Evolutionary conservation across 2,329 filamentous ascomycete species (phyloP).

Genomic region (Botrytis fragariae): DNA sequence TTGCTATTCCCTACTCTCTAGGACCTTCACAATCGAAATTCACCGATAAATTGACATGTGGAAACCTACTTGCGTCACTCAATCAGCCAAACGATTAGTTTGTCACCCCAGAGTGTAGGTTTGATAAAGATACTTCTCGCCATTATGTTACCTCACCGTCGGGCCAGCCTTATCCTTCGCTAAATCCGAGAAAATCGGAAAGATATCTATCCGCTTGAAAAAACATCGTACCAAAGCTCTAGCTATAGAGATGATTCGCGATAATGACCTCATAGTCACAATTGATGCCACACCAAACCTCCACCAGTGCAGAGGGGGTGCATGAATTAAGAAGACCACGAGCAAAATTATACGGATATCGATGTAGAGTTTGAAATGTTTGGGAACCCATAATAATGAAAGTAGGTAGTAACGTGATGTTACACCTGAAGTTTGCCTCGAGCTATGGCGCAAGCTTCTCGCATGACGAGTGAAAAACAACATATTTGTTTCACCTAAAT

Average conservation of each 20-base stretch:
- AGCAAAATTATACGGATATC: neutral
- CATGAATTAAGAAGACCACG: neutral
- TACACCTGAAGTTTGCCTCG: neutral
- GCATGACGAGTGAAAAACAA: neutral
- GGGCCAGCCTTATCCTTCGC: slow-evolving; percentile 9
- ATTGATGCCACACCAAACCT: neutral
- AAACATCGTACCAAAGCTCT: neutral
- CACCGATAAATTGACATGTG: neutral
- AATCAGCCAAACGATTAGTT: neutral
- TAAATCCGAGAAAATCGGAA: neutral
- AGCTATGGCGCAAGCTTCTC: neutral
- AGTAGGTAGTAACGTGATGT: neutral
- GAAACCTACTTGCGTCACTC: neutral
- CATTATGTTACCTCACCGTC: neutral
- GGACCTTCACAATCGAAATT: neutral
- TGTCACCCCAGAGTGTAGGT: neutral
- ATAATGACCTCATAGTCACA: neutral
- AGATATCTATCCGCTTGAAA: neutral
- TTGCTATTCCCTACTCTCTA: neutral
- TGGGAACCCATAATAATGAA: neutral
- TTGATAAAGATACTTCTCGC: neutral
- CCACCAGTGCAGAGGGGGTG: neutral
- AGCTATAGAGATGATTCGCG: neutral
- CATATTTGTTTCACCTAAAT: neutral
- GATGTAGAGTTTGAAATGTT: neutral